Percentiles rank a stretch among this genome's conserved stretches.
phyloP scores from a whole-genome alignment of 1,284 basidiomycete genomes.

The Trichosporon sp. region DNA sequence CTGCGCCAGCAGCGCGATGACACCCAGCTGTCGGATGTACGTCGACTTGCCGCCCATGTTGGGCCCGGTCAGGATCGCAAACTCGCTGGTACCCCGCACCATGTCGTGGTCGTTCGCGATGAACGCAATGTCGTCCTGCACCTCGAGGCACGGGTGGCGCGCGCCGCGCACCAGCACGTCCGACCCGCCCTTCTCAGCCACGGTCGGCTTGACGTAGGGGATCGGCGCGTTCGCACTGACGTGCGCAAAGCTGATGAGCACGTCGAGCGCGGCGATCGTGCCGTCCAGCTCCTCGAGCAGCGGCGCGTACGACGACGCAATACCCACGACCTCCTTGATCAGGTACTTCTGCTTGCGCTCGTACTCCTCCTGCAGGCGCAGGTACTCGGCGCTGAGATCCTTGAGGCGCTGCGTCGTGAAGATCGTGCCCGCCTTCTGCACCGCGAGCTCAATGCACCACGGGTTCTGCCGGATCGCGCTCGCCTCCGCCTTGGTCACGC shows the following conservation, averaged over 20 bases:
- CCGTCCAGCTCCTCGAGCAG: constrained; percentile 86
- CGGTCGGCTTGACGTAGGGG: constrained; percentile 65
- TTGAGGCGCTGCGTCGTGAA: constrained; percentile 83
- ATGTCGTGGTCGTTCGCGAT: constrained; percentile 75
- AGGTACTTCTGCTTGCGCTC: constrained; percentile 70
- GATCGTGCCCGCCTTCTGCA: constrained; percentile 80
- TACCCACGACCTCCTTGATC: constrained; percentile 88
- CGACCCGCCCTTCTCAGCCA: constrained; percentile 65
- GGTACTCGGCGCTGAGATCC: constrained; percentile 67
- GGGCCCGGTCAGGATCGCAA: constrained; percentile 63
- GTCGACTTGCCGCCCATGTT: constrained; percentile 97
- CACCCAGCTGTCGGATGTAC: constrained; percentile 85
- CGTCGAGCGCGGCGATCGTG: constrained; percentile 84
- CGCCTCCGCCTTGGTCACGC: constrained; percentile 86
- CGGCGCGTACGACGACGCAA: constrained; percentile 87
- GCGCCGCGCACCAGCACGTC: constrained; percentile 73
- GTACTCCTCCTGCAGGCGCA: constrained; percentile 67
- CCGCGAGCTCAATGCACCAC: constrained; percentile 78
- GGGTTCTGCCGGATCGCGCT: constrained; percentile 65
- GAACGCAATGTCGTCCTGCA: constrained; percentile 91
- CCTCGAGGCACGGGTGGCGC: constrained; percentile 92
- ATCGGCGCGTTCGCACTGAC: constrained; percentile 81
- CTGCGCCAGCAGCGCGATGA: constrained; percentile 93
- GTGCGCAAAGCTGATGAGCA: constrained; percentile 85
- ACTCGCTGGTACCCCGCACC: constrained; percentile 47